Evolutionary conservation across 2,329 filamentous ascomycete genomes (phyloP).

Genomic region (Orbilia quercus): DNA sequence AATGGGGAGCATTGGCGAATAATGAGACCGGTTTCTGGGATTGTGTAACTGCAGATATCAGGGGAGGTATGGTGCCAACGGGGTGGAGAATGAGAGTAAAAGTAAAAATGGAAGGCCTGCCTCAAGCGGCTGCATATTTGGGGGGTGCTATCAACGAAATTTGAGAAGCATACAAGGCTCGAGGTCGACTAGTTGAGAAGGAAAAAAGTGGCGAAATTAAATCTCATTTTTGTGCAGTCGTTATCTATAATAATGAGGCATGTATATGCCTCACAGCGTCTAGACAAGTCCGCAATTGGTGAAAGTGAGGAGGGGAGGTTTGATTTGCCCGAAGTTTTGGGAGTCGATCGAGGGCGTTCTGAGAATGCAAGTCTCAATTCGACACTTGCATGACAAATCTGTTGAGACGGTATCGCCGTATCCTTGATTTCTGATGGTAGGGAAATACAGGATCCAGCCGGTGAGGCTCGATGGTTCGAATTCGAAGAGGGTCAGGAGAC

Average conservation of each 20-base stretch:
- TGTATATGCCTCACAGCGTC: constrained; percentile 34
- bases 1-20: constrained; percentile 26
- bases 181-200: too few relatives aligned
- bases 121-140: not conserved
- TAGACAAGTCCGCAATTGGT: constrained; percentile 35
- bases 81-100: not conserved
- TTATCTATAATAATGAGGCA: constrained; percentile 37
- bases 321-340: constrained; percentile 1
- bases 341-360: not conserved
- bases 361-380: constrained; percentile 11
- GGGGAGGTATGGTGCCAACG: constrained; percentile 12
- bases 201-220: constrained; percentile 23
- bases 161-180: too few relatives aligned
- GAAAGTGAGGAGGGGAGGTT: constrained; percentile 3
- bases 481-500: constrained; percentile 22
- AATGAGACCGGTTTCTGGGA: constrained; percentile 8
- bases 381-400: constrained; percentile 46
- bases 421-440: constrained; percentile 7
- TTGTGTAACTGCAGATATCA: constrained; percentile 33
- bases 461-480: constrained; percentile 7
- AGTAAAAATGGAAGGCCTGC: not conserved
- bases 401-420: constrained; percentile 24
- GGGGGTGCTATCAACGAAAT: constrained; percentile 20
- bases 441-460: constrained; percentile 19
- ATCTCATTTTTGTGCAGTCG: constrained; percentile 36